Evolutionary conservation across 495 filamentous ascomycete genomes (phyloP).

Genomic region (Tetracladium marchalianum): DNA sequence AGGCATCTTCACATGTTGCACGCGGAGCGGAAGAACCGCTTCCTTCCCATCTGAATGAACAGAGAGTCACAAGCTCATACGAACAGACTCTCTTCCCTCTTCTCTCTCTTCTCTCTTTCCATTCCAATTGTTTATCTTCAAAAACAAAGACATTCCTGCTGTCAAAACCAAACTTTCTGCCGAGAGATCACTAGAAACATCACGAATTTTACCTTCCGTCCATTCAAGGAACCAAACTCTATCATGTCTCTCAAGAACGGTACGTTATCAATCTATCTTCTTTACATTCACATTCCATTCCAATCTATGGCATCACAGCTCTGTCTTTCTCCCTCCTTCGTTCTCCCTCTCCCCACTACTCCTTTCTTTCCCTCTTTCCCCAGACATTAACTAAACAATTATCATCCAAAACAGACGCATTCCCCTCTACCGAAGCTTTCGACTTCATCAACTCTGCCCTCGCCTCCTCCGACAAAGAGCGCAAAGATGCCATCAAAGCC

Average conservation of each 20-base stretch:
- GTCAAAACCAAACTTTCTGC: no score
- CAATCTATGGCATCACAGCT: slow-evolving; percentile 1
- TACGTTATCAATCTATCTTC: slow-evolving; percentile 22
- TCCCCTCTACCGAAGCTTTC: slow-evolving; percentile 86
- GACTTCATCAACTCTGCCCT: slow-evolving; percentile 77
- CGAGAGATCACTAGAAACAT: no score
- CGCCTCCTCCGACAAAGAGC: slow-evolving; percentile 55
- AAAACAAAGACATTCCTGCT: no score
- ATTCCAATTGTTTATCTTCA: no score
- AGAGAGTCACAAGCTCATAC: no score
- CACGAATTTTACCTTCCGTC: neutral
- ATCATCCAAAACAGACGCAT: slow-evolving; percentile 50
- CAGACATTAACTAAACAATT: slow-evolving; percentile 1
- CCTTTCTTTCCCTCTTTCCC: neutral
- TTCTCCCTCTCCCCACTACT: neutral
- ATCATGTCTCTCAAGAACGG: slow-evolving; percentile 80
- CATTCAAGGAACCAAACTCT: slow-evolving; percentile 1
- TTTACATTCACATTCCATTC: slow-evolving; percentile 3
- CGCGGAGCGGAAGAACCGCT: no score
- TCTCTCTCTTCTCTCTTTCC: no score
- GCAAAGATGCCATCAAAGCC: slow-evolving; percentile 76
- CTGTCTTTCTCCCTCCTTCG: no score
- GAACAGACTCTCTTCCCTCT: no score
- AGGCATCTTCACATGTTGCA: no score
- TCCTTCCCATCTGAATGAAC: no score